Conservation (phyloP, 345 rosid species). For the Ceriops decandra region DNA sequence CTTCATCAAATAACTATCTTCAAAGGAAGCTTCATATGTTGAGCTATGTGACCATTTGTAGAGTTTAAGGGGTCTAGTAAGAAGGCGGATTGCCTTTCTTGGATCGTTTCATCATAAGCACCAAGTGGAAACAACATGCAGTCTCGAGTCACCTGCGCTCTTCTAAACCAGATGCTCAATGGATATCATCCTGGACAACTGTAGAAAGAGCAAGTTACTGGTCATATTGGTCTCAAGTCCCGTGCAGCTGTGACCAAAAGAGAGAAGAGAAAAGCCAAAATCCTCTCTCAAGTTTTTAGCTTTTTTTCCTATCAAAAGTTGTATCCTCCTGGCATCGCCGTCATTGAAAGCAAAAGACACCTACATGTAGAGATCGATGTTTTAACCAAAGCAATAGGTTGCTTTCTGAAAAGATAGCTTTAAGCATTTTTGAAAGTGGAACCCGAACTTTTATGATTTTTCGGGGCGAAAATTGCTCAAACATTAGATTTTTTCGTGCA, state of each 20-base stretch:
- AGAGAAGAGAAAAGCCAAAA: conserved; percentile 1
- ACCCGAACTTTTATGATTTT: not conserved
- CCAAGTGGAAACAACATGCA: too few relatives aligned
- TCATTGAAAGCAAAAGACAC: conserved; percentile 21
- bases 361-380: not conserved
- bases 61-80: too few relatives aligned
- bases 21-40: too few relatives aligned
- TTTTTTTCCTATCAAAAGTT: conserved; percentile 14
- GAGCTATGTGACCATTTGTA: too few relatives aligned
- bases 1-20: too few relatives aligned
- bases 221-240: not conserved
- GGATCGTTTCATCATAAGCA: too few relatives aligned
- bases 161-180: too few relatives aligned
- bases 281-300: conserved; percentile 4
- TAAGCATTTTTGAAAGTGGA: conserved; percentile 10
- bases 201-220: not conserved
- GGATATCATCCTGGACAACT: too few relatives aligned
- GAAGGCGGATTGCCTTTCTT: too few relatives aligned
- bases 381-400: conserved; percentile 14
- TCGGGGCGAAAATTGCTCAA: not conserved
- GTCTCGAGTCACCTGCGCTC: too few relatives aligned
- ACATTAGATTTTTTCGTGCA: not conserved
- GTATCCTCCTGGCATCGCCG: conserved; percentile 14
- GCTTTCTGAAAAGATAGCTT: conserved; percentile 26
- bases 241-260: not conserved